A percentile compares a stretch with the other conserved stretches of the same genome.
Evolutionary conservation across 306 rosid species (phyloP).

Genomic region (Vigna unguiculata): DNA sequence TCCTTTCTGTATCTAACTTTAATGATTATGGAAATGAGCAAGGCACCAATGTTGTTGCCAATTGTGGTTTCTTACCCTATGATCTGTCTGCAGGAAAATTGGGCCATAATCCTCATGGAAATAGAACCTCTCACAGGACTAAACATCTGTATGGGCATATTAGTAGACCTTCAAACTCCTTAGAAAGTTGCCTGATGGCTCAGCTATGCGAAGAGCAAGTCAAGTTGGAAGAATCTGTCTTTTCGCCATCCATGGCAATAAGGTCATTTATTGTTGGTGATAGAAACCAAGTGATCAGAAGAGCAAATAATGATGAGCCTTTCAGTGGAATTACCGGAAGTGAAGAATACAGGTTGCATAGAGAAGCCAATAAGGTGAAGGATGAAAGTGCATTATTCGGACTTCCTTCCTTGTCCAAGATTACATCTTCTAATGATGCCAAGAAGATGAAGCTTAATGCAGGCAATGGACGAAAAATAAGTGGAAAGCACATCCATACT

Average conservation of each 20-base stretch:
- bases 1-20: slow-evolving; percentile 52
- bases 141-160: slow-evolving; percentile 44
- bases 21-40: slow-evolving; percentile 46
- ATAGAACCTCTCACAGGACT: slow-evolving; percentile 58
- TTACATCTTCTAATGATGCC: slow-evolving; percentile 45
- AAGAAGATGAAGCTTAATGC: slow-evolving; percentile 47
- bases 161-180: slow-evolving; percentile 63
- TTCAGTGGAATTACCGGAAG: slow-evolving; percentile 45
- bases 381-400: slow-evolving; percentile 49
- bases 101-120: slow-evolving; percentile 51
- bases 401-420: slow-evolving; percentile 54
- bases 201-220: slow-evolving; percentile 68
- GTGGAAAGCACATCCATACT: slow-evolving; percentile 48
- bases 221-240: slow-evolving; percentile 60
- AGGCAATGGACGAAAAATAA: slow-evolving; percentile 42
- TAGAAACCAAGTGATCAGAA: slow-evolving; percentile 66
- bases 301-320: slow-evolving; percentile 35
- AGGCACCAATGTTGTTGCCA: slow-evolving; percentile 36
- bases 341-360: slow-evolving; percentile 47
- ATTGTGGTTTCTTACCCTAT: slow-evolving; percentile 36
- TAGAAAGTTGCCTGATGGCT: slow-evolving; percentile 86
- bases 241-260: slow-evolving; percentile 49
- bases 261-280: slow-evolving; percentile 67
- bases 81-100: slow-evolving; percentile 44
- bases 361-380: slow-evolving; percentile 44